Evolutionary conservation across 116 monocot species (phyloP).

Genomic region (Cymodocea nodosa): DNA sequence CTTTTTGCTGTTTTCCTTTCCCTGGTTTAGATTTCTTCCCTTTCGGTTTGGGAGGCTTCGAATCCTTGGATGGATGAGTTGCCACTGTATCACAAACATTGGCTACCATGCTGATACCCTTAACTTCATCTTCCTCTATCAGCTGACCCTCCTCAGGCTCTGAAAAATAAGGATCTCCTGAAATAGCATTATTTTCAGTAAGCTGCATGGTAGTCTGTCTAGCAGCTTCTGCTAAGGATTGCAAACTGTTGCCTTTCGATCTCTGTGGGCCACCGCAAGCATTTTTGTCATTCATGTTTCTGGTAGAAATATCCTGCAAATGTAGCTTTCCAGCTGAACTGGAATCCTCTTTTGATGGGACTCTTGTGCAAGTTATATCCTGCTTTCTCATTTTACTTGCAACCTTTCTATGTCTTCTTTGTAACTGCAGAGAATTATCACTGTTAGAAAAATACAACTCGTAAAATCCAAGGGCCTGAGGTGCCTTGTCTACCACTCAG

Average conservation of each 20-base stretch:
- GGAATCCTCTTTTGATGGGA: background rate
- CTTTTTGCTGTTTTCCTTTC: background rate
- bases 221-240: background rate
- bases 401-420: background rate
- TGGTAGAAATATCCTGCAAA: too few species aligned
- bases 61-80: background rate
- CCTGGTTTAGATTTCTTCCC: conserved; percentile 2
- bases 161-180: conserved; percentile 15
- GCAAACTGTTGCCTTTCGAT: background rate
- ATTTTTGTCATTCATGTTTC: too few species aligned
- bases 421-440: conserved; percentile 2
- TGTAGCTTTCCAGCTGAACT: background rate
- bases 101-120: too few species aligned
- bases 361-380: background rate
- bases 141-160: conserved; percentile 54
- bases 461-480: background rate
- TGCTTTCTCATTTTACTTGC: background rate
- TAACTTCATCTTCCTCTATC: conserved; percentile 20
- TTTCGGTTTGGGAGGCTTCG: background rate
- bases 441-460: background rate
- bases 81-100: background rate
- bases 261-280: too few species aligned
- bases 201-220: background rate
- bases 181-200: too few species aligned
- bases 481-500: background rate